These are phyloP conservation scores for Coprinopsis cinerea DNA, from an alignment of 768 basidiomycete species.

Conservation along the genomic window DNA sequence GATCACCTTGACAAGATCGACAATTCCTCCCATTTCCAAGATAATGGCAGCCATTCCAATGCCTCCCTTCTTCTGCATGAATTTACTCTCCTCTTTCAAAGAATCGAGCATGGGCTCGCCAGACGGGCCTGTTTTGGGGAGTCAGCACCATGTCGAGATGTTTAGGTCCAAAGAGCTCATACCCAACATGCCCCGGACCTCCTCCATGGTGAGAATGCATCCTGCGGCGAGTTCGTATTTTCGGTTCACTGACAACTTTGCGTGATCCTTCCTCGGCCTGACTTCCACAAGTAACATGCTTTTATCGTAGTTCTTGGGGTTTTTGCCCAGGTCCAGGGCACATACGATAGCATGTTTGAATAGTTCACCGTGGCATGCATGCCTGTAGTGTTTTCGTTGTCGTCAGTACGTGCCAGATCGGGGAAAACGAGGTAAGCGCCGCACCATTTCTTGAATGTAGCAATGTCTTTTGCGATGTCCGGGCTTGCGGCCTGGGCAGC, in stretches of 20 bases:
- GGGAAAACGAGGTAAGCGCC: background rate
- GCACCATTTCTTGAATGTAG: constrained; percentile 22
- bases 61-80: constrained; percentile 21
- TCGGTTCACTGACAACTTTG: constrained; percentile 14
- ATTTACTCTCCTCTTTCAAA: constrained; percentile 15
- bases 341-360: constrained; percentile 22
- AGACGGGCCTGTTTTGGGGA: background rate
- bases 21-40: constrained; percentile 17
- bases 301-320: background rate
- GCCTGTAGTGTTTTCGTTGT: constrained; percentile 16
- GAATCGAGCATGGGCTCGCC: constrained; percentile 18
- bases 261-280: constrained; percentile 15
- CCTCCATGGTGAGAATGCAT: constrained; percentile 18
- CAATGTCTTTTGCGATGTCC: constrained; percentile 14
- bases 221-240: constrained; percentile 17
- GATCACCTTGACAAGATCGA: constrained; percentile 20
- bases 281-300: constrained; percentile 18
- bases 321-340: constrained; percentile 19
- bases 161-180: background rate
- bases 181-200: constrained; percentile 20
- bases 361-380: constrained; percentile 19
- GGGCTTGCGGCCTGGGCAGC: constrained; percentile 12
- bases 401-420: constrained; percentile 5
- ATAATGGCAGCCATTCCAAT: constrained; percentile 19
- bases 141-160: background rate